Conservation (phyloP, 805 yeast species). For the Ogataea nakhonphanomensis region DNA sequence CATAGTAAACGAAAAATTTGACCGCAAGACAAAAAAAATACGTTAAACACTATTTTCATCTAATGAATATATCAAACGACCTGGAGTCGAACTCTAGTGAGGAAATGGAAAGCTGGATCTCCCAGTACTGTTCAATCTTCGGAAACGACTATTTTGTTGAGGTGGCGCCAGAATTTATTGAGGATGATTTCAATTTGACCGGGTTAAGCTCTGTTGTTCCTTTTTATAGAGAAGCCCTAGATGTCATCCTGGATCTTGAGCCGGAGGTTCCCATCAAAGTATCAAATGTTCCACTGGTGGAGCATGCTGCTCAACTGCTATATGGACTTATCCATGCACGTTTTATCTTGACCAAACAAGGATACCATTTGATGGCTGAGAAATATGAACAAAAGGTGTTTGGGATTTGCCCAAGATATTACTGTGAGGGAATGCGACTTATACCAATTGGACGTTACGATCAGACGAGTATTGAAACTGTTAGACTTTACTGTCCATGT, state of each 20-base stretch:
- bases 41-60: not conserved
- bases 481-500: slow-evolving; percentile 88
- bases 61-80: slow-evolving; percentile 25
- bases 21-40: slow-evolving; percentile 8
- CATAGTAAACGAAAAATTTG: slow-evolving; percentile 14
- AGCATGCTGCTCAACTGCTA: slow-evolving; percentile 86
- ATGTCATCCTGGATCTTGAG: slow-evolving; percentile 84
- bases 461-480: slow-evolving; percentile 87
- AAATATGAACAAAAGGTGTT: slow-evolving; percentile 86
- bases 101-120: slow-evolving; percentile 75
- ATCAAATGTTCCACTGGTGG: slow-evolving; percentile 71
- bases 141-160: slow-evolving; percentile 92
- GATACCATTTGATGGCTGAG: slow-evolving; percentile 87
- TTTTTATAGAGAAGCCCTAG: slow-evolving; percentile 86
- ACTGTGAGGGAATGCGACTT: slow-evolving; percentile 85
- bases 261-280: slow-evolving; percentile 53
- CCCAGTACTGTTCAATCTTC: slow-evolving; percentile 70
- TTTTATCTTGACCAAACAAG: slow-evolving; percentile 83
- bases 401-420: slow-evolving; percentile 87
- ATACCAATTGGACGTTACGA: slow-evolving; percentile 92
- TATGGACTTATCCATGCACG: slow-evolving; percentile 95
- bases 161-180: slow-evolving; percentile 87
- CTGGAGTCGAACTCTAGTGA: slow-evolving; percentile 36
- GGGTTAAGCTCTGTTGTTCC: slow-evolving; percentile 86
- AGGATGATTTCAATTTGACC: slow-evolving; percentile 93